phyloP scores from a whole-genome alignment of 805 yeast species.

The Candida koratica region DNA sequence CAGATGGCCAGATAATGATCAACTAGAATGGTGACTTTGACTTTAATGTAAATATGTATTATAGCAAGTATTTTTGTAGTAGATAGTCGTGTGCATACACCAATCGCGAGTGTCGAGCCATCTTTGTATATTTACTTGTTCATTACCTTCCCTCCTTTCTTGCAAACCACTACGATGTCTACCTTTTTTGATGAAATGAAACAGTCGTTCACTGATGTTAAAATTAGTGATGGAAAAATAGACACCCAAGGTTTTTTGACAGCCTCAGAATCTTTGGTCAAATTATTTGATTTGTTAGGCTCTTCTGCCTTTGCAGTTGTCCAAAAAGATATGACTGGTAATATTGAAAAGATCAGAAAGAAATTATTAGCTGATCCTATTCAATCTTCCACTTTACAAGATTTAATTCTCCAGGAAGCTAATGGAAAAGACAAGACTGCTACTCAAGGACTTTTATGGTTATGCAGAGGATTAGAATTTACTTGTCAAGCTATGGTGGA shows the following conservation, averaged over 20 bases:
- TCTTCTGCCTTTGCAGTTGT: constrained; percentile 82
- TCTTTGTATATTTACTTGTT: not conserved
- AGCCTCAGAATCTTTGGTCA: constrained; percentile 80
- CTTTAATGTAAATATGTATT: constrained; percentile 2
- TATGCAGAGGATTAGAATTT: constrained; percentile 79
- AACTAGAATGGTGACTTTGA: constrained; percentile 31
- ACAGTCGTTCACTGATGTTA: constrained; percentile 71
- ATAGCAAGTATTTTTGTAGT: constrained; percentile 1
- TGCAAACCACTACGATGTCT: constrained; percentile 38
- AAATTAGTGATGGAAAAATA: constrained; percentile 56
- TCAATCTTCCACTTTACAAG: constrained; percentile 67
- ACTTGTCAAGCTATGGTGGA: constrained; percentile 88
- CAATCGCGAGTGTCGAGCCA: constrained; percentile 5
- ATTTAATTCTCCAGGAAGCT: constrained; percentile 68
- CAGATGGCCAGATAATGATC: constrained; percentile 27
- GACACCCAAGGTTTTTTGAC: constrained; percentile 73
- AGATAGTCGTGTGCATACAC: constrained; percentile 1
- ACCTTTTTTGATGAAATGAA: constrained; percentile 81
- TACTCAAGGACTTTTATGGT: constrained; percentile 88
- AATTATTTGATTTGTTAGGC: constrained; percentile 78
- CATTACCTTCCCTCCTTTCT: not conserved
- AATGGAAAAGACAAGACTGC: constrained; percentile 68
- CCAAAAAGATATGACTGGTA: constrained; percentile 84
- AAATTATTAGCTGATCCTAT: constrained; percentile 64
- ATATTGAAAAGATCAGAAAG: constrained; percentile 69